Evolutionary conservation across 345 rosid genomes (phyloP).

Genomic region (Litchi chinensis): DNA sequence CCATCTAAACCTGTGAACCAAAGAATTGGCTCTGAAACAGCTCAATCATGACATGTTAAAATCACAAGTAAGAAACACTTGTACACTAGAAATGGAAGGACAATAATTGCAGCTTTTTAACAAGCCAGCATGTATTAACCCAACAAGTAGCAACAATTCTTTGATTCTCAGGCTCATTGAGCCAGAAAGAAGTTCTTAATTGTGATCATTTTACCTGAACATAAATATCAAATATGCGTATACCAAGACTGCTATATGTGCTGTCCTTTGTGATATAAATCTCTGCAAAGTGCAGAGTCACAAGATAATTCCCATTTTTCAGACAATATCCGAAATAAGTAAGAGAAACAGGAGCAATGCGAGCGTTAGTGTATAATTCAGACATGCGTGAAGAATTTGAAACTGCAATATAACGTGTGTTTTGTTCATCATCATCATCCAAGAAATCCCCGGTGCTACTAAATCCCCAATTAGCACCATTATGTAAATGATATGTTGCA

Average conservation of each 20-base stretch:
- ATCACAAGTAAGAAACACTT: not conserved
- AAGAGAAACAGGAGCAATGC: slow-evolving; percentile 59
- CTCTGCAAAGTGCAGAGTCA: slow-evolving; percentile 67
- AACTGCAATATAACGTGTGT: slow-evolving; percentile 26
- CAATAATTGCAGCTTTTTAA: not conserved
- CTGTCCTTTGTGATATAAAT: slow-evolving; percentile 44
- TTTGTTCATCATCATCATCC: slow-evolving; percentile 35
- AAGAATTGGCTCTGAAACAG: not conserved
- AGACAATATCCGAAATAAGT: slow-evolving; percentile 67
- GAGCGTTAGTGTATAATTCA: slow-evolving; percentile 47
- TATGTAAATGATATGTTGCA: slow-evolving; percentile 24
- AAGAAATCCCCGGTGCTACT: slow-evolving; percentile 59
- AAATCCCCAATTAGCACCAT: slow-evolving; percentile 42
- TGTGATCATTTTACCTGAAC: slow-evolving; percentile 49
- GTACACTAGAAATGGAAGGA: not conserved
- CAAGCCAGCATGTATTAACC: not conserved
- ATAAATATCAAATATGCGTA: slow-evolving; percentile 59
- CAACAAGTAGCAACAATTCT: not conserved
- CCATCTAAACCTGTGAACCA: not conserved
- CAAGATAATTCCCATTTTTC: slow-evolving; percentile 50
- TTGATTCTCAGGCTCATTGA: not conserved
- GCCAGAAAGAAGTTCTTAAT: not conserved
- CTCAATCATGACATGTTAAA: not conserved
- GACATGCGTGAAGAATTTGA: slow-evolving; percentile 19
- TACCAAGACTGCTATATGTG: slow-evolving; percentile 41